Percentiles rank a stretch among this genome's conserved stretches.
Evolutionary conservation across 176 grass and related monocot species (phyloP).

Genomic region (Avena eriantha): DNA sequence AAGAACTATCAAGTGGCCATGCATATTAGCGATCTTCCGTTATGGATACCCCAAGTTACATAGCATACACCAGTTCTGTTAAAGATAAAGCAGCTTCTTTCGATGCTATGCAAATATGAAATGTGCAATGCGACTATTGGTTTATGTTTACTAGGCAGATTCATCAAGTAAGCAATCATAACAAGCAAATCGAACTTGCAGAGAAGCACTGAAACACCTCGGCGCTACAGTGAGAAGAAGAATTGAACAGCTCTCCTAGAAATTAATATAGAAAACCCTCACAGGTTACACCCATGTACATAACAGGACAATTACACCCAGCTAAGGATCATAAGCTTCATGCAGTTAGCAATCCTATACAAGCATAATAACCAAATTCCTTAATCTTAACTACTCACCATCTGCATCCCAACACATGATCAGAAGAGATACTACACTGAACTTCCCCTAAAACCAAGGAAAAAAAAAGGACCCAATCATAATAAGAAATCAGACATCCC

Average conservation of each 20-base stretch:
- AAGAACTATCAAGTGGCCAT: background rate
- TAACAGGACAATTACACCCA: background rate
- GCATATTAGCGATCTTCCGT: background rate
- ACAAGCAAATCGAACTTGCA: background rate
- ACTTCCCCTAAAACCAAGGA: constrained; percentile 40
- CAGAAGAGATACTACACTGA: constrained; percentile 33
- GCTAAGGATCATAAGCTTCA: constrained; percentile 35
- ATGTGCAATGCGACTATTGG: background rate
- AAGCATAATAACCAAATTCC: constrained; percentile 31
- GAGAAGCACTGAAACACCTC: background rate
- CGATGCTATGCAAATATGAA: background rate
- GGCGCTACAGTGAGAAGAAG: background rate
- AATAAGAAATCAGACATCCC: too few relatives aligned
- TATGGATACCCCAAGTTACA: background rate
- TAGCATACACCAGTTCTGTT: background rate
- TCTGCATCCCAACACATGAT: constrained; percentile 36
- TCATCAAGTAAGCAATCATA: background rate
- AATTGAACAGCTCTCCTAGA: background rate
- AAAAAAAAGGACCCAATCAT: too few relatives aligned
- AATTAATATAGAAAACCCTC: background rate
- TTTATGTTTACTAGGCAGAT: background rate
- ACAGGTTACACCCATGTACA: constrained; percentile 52
- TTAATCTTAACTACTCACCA: constrained; percentile 31
- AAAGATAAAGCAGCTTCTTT: constrained; percentile 19
- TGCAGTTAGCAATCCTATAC: constrained; percentile 50